Percentiles rank a stretch among this genome's conserved stretches.
Conservation (phyloP, 148 eudicot species). For the Salicornia ramosissima region DNA sequence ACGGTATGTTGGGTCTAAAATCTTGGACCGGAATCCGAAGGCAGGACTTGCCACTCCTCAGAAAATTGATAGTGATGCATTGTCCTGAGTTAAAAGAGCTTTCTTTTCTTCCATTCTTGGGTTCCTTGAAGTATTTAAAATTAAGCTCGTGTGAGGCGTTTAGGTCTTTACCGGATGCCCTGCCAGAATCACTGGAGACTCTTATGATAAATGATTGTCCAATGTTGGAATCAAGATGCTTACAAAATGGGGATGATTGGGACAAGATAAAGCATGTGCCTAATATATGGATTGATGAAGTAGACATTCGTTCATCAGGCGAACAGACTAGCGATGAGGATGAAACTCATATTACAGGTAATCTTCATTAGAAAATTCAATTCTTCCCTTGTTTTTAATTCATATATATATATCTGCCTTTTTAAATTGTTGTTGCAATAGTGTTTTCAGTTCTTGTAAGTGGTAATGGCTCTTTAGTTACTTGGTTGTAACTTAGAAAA, state of each 20-base stretch:
- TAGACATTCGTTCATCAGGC: conserved; percentile 2
- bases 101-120: neutral
- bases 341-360: no score
- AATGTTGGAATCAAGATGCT: neutral
- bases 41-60: no score
- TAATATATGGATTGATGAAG: conserved; percentile 13
- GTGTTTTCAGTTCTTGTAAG: no score
- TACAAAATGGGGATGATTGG: conserved; percentile 1
- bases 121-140: conserved; percentile 1
- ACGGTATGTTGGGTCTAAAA: conserved; percentile 3
- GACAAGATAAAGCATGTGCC: conserved; percentile 5
- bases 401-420: no score
- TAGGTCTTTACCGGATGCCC: neutral
- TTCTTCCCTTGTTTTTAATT: no score
- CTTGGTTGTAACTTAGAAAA: no score
- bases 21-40: no score
- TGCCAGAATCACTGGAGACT: neutral
- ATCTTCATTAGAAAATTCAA: no score
- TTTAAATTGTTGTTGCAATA: no score
- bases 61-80: neutral
- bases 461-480: no score
- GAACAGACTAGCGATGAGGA: no score
- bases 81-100: conserved; percentile 1
- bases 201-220: conserved; percentile 14
- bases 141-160: neutral